These are phyloP conservation scores for Nakaseomyces glabratus DNA, from an alignment of 1,139 yeast genomes.

Conservation along the genomic window DNA sequence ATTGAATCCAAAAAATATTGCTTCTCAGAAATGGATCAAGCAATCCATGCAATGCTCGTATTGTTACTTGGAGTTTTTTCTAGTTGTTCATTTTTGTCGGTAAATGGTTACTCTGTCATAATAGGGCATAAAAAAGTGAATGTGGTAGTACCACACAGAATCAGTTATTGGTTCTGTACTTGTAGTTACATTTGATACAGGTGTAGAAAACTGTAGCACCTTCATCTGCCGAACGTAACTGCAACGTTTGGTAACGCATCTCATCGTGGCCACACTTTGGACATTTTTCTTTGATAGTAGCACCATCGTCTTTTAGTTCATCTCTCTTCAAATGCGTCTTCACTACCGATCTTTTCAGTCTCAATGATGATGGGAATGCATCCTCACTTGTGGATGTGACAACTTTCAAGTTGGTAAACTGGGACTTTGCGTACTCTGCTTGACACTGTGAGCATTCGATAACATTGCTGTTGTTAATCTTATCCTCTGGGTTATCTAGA, in stretches of 20 bases:
- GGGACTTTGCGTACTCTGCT: slow-evolving; percentile 44
- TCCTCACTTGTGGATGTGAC: slow-evolving; percentile 74
- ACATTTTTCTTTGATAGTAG: slow-evolving; percentile 92
- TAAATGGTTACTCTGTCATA: no score
- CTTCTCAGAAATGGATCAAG: no score
- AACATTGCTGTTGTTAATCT: slow-evolving; percentile 35
- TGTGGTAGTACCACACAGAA: no score
- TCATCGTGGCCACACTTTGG: slow-evolving; percentile 97
- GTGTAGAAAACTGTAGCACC: slow-evolving; percentile 96
- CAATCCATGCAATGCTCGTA: no score
- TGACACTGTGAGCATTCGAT: slow-evolving; percentile 64
- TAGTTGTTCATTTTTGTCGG: no score
- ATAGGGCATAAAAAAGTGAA: no score
- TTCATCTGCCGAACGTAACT: slow-evolving; percentile 96
- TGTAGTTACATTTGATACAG: slow-evolving; percentile 85
- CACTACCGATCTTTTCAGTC: slow-evolving; percentile 77
- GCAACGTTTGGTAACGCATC: slow-evolving; percentile 95
- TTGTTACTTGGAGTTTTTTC: no score
- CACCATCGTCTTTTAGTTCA: slow-evolving; percentile 79
- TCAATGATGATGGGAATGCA: slow-evolving; percentile 84
- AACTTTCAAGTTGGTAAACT: slow-evolving; percentile 73
- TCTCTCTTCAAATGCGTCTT: slow-evolving; percentile 70
- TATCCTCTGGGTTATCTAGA: slow-evolving; percentile 42
- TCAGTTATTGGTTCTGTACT: slow-evolving; percentile 84
- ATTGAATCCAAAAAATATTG: no score